Evolutionary conservation across 129 eudicot genomes (phyloP).

Genomic region (Chrysanthemum lavandulifolium): DNA sequence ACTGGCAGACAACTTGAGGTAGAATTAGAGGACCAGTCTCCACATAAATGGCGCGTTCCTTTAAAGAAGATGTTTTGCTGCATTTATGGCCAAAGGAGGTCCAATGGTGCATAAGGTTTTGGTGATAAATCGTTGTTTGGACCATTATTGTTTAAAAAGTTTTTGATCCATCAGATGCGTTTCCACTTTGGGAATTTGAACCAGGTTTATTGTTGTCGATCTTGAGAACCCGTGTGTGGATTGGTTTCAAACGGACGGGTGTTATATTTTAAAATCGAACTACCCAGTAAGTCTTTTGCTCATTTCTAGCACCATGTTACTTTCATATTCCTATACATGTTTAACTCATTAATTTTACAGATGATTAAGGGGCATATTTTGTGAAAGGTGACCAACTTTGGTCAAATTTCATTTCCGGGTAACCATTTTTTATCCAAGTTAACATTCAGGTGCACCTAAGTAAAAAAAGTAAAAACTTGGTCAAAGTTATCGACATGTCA

Average conservation of each 20-base stretch:
- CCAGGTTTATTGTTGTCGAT: constrained; percentile 49
- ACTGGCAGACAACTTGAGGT: constrained; percentile 50
- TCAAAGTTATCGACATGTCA: no score
- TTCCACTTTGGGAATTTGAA: constrained; percentile 88
- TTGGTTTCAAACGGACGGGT: constrained; percentile 58
- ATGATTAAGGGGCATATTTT: neutral
- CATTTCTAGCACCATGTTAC: neutral
- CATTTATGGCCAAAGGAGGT: constrained; percentile 45
- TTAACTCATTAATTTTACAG: neutral
- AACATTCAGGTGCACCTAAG: no score
- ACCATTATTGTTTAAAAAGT: constrained; percentile 76
- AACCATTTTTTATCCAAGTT: no score
- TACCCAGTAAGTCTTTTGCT: constrained; percentile 49
- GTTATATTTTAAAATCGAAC: constrained; percentile 53
- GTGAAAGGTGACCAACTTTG: neutral
- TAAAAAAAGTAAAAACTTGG: no score
- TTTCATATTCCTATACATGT: neutral
- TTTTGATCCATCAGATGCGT: constrained; percentile 93
- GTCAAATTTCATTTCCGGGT: no score
- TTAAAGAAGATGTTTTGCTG: constrained; percentile 53
- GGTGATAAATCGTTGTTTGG: constrained; percentile 71
- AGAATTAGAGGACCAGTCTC: constrained; percentile 45
- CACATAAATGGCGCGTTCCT: constrained; percentile 66
- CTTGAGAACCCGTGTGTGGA: constrained; percentile 41
- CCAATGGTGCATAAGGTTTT: constrained; percentile 34